These are phyloP conservation scores for Brasilioporus rufonigricans DNA, from an alignment of 768 basidiomycete species.

Conservation along the genomic window DNA sequence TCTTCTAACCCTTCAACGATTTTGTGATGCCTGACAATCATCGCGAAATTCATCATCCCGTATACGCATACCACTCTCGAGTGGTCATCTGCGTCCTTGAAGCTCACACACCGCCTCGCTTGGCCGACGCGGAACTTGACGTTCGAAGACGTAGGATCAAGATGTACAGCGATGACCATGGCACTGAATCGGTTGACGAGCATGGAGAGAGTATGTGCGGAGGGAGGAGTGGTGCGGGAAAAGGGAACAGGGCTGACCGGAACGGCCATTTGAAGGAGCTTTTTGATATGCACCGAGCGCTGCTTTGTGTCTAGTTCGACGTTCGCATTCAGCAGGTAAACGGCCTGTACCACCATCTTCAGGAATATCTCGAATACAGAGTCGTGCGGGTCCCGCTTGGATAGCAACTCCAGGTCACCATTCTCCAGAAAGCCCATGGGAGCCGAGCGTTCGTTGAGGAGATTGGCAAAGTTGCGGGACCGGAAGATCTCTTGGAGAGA, in stretches of 20 bases:
- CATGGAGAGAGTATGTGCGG: constrained; percentile 60
- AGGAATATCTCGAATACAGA: constrained; percentile 78
- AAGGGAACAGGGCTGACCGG: constrained; percentile 72
- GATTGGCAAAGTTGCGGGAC: constrained; percentile 71
- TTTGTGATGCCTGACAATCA: constrained; percentile 54
- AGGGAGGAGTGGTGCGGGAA: constrained; percentile 50
- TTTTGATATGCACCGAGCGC: constrained; percentile 49
- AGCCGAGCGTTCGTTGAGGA: constrained; percentile 57
- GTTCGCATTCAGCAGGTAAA: constrained; percentile 30
- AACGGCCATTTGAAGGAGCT: constrained; percentile 67
- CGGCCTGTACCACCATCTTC: constrained; percentile 73
- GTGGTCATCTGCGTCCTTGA: constrained; percentile 58
- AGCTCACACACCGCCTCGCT: constrained; percentile 64
- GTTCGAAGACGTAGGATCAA: constrained; percentile 53
- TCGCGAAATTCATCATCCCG: constrained; percentile 68
- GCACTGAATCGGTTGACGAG: constrained; percentile 81
- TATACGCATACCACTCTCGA: constrained; percentile 73
- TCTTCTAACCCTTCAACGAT: constrained; percentile 44
- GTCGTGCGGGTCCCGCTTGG: constrained; percentile 51
- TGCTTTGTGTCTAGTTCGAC: constrained; percentile 33
- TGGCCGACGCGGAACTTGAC: constrained; percentile 56
- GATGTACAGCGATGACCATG: constrained; percentile 64
- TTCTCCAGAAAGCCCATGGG: constrained; percentile 71
- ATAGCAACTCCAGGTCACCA: constrained; percentile 52
- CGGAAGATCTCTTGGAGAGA: constrained; percentile 72